phyloP scores from a whole-genome alignment of 257 asterid genomes.

The Cruciata laevipes region DNA sequence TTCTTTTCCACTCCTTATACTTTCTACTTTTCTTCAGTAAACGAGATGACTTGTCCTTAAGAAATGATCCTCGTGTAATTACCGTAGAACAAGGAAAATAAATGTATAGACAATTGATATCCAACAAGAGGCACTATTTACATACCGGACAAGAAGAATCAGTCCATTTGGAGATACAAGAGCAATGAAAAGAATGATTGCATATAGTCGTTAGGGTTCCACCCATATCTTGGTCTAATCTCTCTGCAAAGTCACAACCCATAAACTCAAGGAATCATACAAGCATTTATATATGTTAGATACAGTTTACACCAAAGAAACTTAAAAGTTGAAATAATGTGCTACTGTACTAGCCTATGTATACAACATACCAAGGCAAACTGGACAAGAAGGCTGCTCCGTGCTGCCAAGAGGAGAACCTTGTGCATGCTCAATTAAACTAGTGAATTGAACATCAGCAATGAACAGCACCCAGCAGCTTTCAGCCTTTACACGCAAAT shows the following conservation, averaged over 20 bases:
- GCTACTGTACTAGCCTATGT: no score
- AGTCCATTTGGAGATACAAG: slow-evolving; percentile 95
- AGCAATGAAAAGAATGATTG: slow-evolving; percentile 97
- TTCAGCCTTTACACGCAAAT: slow-evolving; percentile 49
- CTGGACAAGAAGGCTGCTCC: slow-evolving; percentile 88
- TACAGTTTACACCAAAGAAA: neutral
- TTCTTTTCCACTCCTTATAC: neutral
- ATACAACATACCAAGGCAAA: slow-evolving; percentile 69
- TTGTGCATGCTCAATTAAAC: slow-evolving; percentile 77
- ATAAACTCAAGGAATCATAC: slow-evolving; percentile 3
- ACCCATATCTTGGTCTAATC: slow-evolving; percentile 76
- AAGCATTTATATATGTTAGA: neutral
- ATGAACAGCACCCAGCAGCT: slow-evolving; percentile 60
- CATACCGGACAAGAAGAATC: slow-evolving; percentile 99
- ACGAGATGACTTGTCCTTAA: neutral
- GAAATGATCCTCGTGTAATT: neutral
- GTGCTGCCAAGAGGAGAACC: slow-evolving; percentile 55
- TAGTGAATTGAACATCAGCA: slow-evolving; percentile 74
- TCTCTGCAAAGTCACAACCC: slow-evolving; percentile 46
- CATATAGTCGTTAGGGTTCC: slow-evolving; percentile 93
- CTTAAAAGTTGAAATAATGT: no score
- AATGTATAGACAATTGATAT: neutral
- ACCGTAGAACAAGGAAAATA: neutral
- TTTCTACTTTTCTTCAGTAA: neutral
- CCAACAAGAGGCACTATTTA: slow-evolving; percentile 13